Evolutionary conservation across 306 rosid genomes (phyloP).

Genomic region (Alnus rubra): DNA sequence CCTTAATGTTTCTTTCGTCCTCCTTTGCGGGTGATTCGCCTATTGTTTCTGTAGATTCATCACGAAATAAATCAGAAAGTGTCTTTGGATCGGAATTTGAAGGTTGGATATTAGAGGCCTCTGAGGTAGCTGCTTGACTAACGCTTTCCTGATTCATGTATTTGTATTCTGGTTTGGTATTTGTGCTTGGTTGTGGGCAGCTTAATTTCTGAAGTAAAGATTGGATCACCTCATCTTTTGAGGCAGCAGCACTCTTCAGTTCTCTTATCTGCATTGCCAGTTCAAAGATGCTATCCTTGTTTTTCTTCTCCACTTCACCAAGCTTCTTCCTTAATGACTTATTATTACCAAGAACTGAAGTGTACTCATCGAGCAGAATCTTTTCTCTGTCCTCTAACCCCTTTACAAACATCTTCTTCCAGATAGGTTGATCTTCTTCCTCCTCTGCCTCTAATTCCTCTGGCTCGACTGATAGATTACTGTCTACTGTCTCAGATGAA

Average conservation of each 20-base stretch:
- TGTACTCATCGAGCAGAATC: conserved; percentile 64
- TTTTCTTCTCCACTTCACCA: conserved; percentile 60
- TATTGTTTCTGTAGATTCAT: conserved; percentile 23
- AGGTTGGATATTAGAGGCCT: conserved; percentile 32
- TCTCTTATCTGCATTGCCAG: conserved; percentile 70
- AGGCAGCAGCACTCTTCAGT: conserved; percentile 48
- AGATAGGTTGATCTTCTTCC: conserved; percentile 53
- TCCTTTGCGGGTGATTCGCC: conserved; percentile 25
- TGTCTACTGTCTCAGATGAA: conserved; percentile 29
- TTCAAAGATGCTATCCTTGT: conserved; percentile 60
- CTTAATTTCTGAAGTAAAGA: conserved; percentile 47
- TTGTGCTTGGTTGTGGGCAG: conserved; percentile 40
- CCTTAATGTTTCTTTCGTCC: conserved; percentile 22
- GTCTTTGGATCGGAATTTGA: conserved; percentile 26
- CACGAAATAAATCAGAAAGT: conserved; percentile 24
- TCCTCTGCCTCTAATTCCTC: conserved; percentile 31
- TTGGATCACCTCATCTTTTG: conserved; percentile 63
- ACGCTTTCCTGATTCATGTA: conserved; percentile 46
- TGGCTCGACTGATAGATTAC: conserved; percentile 32
- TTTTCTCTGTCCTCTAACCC: conserved; percentile 78
- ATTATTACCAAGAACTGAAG: conserved; percentile 66
- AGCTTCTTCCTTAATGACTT: conserved; percentile 67
- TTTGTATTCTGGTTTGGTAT: conserved; percentile 39
- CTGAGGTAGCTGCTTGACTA: conserved; percentile 30
- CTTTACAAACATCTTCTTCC: conserved; percentile 61